Evolutionary conservation across 371 early-diverging fungal genomes (phyloP).

Genomic region (Mucor saturninus): DNA sequence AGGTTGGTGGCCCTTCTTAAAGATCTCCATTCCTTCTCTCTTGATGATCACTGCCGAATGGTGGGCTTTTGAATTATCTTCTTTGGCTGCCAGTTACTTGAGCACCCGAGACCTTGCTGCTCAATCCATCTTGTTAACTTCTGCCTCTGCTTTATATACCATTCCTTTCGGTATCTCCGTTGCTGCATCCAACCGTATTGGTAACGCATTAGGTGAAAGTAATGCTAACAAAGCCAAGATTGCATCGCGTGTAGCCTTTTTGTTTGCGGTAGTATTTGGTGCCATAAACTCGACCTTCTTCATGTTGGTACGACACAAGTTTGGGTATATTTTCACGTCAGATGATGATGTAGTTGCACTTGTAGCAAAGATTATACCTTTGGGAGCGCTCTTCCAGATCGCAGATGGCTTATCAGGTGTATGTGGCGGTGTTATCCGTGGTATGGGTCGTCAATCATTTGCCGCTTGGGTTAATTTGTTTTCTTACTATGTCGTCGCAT

Average conservation of each 20-base stretch:
- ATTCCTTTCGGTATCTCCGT: conserved; percentile 72
- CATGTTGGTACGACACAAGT: conserved; percentile 43
- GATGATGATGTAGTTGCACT: conserved; percentile 68
- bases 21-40: conserved; percentile 69
- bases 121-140: conserved; percentile 79
- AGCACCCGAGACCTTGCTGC: conserved; percentile 80
- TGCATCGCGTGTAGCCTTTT: conserved; percentile 46
- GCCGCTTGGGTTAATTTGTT: conserved; percentile 69
- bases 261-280: conserved; percentile 46
- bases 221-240: conserved; percentile 46
- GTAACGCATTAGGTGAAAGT: conserved; percentile 69
- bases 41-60: conserved; percentile 76
- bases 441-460: conserved; percentile 68
- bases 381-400: conserved; percentile 80
- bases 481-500: conserved; percentile 67
- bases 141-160: conserved; percentile 69
- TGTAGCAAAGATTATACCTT: conserved; percentile 72
- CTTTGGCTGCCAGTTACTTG: conserved; percentile 78
- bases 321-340: conserved; percentile 67
- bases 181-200: conserved; percentile 77
- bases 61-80: conserved; percentile 75
- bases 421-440: conserved; percentile 71
- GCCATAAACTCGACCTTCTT: conserved; percentile 38
- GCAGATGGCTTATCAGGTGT: conserved; percentile 67
- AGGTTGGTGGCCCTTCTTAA: conserved; percentile 67